Evolutionary conservation across 2,329 filamentous ascomycete species (phyloP).

Genomic region (Sarocladium kiliense): DNA sequence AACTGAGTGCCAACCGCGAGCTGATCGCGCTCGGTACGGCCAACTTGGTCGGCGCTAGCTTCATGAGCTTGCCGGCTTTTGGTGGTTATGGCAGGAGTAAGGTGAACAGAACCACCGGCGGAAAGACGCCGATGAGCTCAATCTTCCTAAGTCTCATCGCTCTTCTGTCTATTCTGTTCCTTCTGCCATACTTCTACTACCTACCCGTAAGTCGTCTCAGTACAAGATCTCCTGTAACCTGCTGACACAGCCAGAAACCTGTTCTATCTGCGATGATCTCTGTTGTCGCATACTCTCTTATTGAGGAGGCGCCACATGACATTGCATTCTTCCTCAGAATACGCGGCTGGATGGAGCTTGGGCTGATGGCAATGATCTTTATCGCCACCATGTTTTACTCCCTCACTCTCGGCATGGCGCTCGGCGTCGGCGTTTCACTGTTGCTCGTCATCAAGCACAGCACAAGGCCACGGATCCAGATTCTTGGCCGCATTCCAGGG

Average conservation of each 20-base stretch:
- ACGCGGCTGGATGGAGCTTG: slow-evolving; percentile 77
- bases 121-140: slow-evolving; percentile 88
- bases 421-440: slow-evolving; percentile 86
- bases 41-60: slow-evolving; percentile 86
- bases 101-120: slow-evolving; percentile 87
- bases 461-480: slow-evolving; percentile 91
- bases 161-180: slow-evolving; percentile 70
- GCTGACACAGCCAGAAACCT: slow-evolving; percentile 60
- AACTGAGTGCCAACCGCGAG: slow-evolving; percentile 85
- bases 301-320: slow-evolving; percentile 93
- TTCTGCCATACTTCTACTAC: slow-evolving; percentile 91
- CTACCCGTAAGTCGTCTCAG: slow-evolving; percentile 83
- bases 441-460: slow-evolving; percentile 86
- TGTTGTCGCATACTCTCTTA: slow-evolving; percentile 88
- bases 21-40: slow-evolving; percentile 86
- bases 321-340: slow-evolving; percentile 85
- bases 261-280: slow-evolving; percentile 92
- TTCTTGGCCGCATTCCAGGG: slow-evolving; percentile 81
- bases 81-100: slow-evolving; percentile 95
- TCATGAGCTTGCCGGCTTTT: slow-evolving; percentile 90
- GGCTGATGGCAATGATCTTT: slow-evolving; percentile 87
- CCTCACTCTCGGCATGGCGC: slow-evolving; percentile 84
- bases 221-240: too few species aligned
- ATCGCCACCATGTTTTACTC: slow-evolving; percentile 92
- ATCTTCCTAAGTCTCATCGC: slow-evolving; percentile 81